A percentile compares a stretch with the other conserved stretches of the same genome.
These are phyloP conservation scores for Penicillium waksmanii DNA, from an alignment of 495 filamentous ascomycete genomes.

Conservation along the genomic window DNA sequence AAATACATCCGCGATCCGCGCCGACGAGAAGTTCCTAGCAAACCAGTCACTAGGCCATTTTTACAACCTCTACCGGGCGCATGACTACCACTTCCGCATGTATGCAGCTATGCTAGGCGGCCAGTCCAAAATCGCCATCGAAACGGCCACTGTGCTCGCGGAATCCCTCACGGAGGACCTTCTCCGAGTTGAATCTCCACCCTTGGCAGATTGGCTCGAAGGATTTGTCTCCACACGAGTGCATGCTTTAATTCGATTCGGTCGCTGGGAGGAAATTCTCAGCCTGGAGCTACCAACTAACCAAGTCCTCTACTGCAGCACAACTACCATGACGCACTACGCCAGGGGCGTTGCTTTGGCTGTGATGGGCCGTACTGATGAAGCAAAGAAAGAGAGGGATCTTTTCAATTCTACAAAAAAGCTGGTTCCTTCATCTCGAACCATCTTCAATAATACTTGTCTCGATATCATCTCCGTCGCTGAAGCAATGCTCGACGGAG, in stretches of 20 bases:
- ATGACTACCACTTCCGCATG: slow-evolving; percentile 69
- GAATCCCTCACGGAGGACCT: slow-evolving; percentile 58
- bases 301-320: slow-evolving; percentile 59
- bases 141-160: slow-evolving; percentile 57
- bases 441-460: slow-evolving; percentile 67
- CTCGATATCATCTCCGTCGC: slow-evolving; percentile 62
- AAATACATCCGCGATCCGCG: slow-evolving; percentile 64
- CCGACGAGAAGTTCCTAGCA: slow-evolving; percentile 62
- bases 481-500: slow-evolving; percentile 67
- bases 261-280: slow-evolving; percentile 63
- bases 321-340: slow-evolving; percentile 66
- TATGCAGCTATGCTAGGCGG: slow-evolving; percentile 75
- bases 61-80: slow-evolving; percentile 68
- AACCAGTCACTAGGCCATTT: slow-evolving; percentile 59
- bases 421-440: slow-evolving; percentile 55
- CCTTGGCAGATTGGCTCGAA: slow-evolving; percentile 76
- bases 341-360: slow-evolving; percentile 66
- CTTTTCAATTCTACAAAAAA: slow-evolving; percentile 51
- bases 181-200: slow-evolving; percentile 63
- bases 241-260: slow-evolving; percentile 69
- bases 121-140: slow-evolving; percentile 57
- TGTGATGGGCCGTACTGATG: slow-evolving; percentile 48
- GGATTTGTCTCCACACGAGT: slow-evolving; percentile 63
- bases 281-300: slow-evolving; percentile 53
- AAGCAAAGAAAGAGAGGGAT: slow-evolving; percentile 48